These are phyloP conservation scores for Tanacetum coccineum DNA, from an alignment of 129 eudicot species.

Conservation along the genomic window DNA sequence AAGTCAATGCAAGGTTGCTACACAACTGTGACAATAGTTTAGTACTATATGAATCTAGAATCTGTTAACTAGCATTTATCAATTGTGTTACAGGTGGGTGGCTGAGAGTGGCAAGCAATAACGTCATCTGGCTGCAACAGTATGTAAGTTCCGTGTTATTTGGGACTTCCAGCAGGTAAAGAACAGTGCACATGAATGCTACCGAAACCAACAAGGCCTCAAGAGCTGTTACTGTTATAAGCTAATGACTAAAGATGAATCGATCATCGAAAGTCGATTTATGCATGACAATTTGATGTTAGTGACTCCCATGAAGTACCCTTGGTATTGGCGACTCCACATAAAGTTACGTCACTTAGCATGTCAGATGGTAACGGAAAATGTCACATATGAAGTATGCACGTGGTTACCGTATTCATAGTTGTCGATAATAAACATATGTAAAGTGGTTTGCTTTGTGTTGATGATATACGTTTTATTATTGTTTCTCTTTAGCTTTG, in stretches of 20 bases:
- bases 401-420: no score
- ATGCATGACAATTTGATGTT: conserved; percentile 78
- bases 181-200: conserved; percentile 85
- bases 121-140: conserved; percentile 80
- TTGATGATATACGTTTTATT: no score
- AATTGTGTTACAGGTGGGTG: conserved; percentile 49
- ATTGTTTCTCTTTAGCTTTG: no score
- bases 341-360: no score
- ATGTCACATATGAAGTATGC: no score
- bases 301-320: conserved; percentile 87
- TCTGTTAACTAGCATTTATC: no score
- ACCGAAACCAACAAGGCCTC: conserved; percentile 76
- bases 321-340: conserved; percentile 77
- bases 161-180: conserved; percentile 95
- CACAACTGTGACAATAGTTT: no score
- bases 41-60: no score
- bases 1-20: no score
- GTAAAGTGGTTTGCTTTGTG: no score
- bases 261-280: conserved; percentile 81
- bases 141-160: conserved; percentile 85
- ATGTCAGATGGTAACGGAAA: no score
- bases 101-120: conserved; percentile 90
- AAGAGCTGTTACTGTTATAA: conserved; percentile 97
- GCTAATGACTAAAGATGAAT: conserved; percentile 77
- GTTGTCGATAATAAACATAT: no score